Evolutionary conservation across 495 filamentous ascomycete genomes (phyloP).

Genomic region (Tuber aestivum): DNA sequence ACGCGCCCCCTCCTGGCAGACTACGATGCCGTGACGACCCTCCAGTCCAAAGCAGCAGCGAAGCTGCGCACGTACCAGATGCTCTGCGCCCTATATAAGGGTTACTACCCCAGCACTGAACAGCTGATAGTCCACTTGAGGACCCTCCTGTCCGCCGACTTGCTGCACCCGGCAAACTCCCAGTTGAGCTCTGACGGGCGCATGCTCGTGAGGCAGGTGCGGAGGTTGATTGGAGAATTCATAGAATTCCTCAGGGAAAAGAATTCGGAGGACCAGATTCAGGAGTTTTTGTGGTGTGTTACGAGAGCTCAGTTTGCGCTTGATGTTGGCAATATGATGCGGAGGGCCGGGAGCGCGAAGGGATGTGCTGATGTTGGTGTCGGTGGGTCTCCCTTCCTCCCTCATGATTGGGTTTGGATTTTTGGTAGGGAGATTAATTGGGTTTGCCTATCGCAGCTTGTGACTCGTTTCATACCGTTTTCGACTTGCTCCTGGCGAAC

Average conservation of each 20-base stretch:
- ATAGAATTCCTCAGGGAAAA: constrained; percentile 74
- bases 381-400: constrained; percentile 49
- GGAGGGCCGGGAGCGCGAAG: constrained; percentile 58
- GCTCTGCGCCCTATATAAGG: constrained; percentile 72
- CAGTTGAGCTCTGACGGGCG: constrained; percentile 72
- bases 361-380: constrained; percentile 71
- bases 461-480: constrained; percentile 75
- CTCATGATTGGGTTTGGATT: background rate
- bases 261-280: constrained; percentile 77
- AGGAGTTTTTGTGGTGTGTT: constrained; percentile 80
- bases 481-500: constrained; percentile 77
- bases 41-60: constrained; percentile 69
- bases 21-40: constrained; percentile 48
- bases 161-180: constrained; percentile 69
- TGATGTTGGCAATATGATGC: constrained; percentile 60
- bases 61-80: constrained; percentile 93
- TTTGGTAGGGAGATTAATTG: background rate
- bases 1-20: constrained; percentile 25
- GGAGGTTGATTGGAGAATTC: constrained; percentile 65
- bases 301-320: constrained; percentile 42
- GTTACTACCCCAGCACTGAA: constrained; percentile 87
- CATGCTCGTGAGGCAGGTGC: constrained; percentile 62
- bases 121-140: constrained; percentile 76
- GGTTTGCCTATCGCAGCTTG: constrained; percentile 53
- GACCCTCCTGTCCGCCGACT: constrained; percentile 66